phyloP scores from a whole-genome alignment of 73 alveolate species.

The Symbiodinium pilosum region DNA sequence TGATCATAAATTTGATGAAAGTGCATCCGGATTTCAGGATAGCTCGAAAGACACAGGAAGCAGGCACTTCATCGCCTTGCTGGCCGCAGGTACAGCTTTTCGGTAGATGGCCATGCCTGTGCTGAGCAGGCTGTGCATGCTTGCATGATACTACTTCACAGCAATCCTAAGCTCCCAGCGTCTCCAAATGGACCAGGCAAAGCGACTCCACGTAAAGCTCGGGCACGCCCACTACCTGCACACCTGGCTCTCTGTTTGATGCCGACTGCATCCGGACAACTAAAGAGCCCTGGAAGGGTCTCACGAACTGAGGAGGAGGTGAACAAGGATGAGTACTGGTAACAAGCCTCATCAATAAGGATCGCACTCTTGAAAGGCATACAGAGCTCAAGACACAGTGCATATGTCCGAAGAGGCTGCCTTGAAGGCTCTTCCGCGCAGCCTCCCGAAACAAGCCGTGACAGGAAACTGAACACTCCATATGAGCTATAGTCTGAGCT shows the following conservation, averaged over 20 bases:
- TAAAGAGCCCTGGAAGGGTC: too few relatives aligned
- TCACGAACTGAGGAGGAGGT: too few relatives aligned
- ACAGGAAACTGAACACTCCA: too few relatives aligned
- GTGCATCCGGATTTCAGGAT: too few relatives aligned
- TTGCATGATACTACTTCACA: background rate
- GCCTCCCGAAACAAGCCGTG: too few relatives aligned
- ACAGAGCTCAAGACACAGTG: too few relatives aligned
- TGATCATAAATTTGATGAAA: too few relatives aligned
- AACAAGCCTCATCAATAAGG: too few relatives aligned
- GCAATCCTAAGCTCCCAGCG: background rate
- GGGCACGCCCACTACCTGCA: constrained; percentile 25
- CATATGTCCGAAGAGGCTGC: background rate
- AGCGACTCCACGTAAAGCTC: constrained; percentile 69
- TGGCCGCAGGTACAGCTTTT: constrained; percentile 49
- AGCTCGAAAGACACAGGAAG: background rate
- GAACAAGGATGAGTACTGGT: too few relatives aligned
- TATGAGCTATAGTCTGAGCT: too few relatives aligned
- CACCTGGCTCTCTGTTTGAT: constrained; percentile 13
- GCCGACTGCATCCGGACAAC: too few relatives aligned
- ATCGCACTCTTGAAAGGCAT: too few relatives aligned
- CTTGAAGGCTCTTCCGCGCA: background rate
- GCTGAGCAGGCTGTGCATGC: background rate
- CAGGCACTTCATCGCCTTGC: background rate
- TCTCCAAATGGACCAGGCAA: constrained; percentile 16
- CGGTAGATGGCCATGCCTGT: constrained; percentile 53